These are phyloP conservation scores for Funneliformis caledonium DNA, from an alignment of 371 early-diverging fungal genomes.

Conservation along the genomic window DNA sequence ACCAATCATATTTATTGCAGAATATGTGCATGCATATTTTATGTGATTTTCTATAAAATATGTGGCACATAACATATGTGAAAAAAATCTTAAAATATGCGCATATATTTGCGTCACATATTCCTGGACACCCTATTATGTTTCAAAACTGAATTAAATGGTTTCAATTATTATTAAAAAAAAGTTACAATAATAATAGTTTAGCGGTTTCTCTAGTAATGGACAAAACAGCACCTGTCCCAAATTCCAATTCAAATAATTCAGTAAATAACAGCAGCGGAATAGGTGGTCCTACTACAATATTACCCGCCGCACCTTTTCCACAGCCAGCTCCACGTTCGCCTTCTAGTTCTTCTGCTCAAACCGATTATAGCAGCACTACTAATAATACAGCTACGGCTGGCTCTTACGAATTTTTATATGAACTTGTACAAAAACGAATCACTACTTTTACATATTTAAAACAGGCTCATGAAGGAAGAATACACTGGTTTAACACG, in stretches of 20 bases:
- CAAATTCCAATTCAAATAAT: neutral
- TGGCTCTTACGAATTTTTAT: constrained; percentile 51
- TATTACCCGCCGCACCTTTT: constrained; percentile 26
- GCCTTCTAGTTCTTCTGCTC: neutral
- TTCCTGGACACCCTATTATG: no score
- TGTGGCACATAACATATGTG: no score
- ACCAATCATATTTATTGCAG: no score
- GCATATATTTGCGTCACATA: no score
- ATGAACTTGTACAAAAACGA: constrained; percentile 68
- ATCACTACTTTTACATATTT: constrained; percentile 70
- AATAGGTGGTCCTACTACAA: neutral
- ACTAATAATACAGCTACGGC: neutral
- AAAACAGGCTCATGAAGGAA: constrained; percentile 59
- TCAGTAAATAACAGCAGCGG: neutral
- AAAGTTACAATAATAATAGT: no score
- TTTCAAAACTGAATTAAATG: no score
- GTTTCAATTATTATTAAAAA: no score
- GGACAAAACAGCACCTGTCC: neutral
- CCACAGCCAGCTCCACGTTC: constrained; percentile 32
- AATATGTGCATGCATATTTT: no score
- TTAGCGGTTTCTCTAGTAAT: neutral
- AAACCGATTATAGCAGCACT: neutral
- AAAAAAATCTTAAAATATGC: no score
- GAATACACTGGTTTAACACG: constrained; percentile 64
- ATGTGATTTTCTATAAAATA: no score